These are phyloP conservation scores for Haplosporangium sp. DNA, from an alignment of 371 early-diverging fungal species.

Conservation along the genomic window DNA sequence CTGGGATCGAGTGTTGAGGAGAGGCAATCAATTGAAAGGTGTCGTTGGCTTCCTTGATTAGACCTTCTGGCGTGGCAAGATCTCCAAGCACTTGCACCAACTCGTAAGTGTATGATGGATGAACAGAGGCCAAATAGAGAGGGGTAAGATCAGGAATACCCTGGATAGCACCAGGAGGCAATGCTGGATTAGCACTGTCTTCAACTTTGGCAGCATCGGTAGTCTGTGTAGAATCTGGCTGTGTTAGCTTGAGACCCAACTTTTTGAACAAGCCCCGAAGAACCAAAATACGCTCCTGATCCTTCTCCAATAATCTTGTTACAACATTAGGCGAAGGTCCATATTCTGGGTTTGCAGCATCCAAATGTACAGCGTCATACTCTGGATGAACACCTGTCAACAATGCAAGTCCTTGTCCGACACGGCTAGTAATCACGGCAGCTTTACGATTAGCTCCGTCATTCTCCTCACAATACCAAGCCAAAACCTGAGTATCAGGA, in stretches of 20 bases:
- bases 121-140: slow-evolving; percentile 64
- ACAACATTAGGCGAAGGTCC: slow-evolving; percentile 59
- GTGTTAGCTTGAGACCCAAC: slow-evolving; percentile 66
- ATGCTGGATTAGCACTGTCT: not conserved
- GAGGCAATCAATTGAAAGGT: slow-evolving; percentile 56
- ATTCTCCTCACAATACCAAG: slow-evolving; percentile 59
- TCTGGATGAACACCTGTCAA: slow-evolving; percentile 84
- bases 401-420: slow-evolving; percentile 76
- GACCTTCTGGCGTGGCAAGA: slow-evolving; percentile 31
- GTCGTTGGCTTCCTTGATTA: slow-evolving; percentile 59
- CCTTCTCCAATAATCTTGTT: slow-evolving; percentile 57
- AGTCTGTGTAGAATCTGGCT: not conserved
- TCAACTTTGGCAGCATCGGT: not conserved
- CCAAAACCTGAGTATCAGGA: slow-evolving; percentile 64
- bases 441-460: slow-evolving; percentile 36
- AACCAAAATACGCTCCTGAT: slow-evolving; percentile 61
- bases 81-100: slow-evolving; percentile 23
- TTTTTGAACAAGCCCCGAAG: slow-evolving; percentile 62
- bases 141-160: slow-evolving; percentile 65
- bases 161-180: slow-evolving; percentile 51
- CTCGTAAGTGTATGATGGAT: slow-evolving; percentile 47
- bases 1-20: slow-evolving; percentile 32
- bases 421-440: slow-evolving; percentile 66
- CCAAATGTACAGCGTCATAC: slow-evolving; percentile 69
- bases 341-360: slow-evolving; percentile 56